Evolutionary conservation across 495 filamentous ascomycete genomes (phyloP), one percentile per base, ranked within the genome.

Genomic region (Lophium mytilinum): DNA sequence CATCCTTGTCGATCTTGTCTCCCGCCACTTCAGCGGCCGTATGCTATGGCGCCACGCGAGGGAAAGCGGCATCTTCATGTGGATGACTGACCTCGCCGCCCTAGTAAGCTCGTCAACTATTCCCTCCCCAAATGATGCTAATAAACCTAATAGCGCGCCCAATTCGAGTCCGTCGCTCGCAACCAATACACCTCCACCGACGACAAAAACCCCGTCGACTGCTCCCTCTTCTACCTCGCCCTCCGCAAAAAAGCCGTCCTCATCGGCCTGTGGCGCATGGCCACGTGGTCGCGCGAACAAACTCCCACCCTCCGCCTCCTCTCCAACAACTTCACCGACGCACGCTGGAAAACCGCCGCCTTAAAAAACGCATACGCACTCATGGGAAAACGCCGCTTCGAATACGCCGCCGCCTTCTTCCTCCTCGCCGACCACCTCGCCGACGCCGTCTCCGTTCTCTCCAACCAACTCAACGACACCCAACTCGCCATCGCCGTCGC

Each of bases 311-410:
- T 80, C 49, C 79, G 75, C 52, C 75, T 99, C 21, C 71, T 99
- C 15, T 78, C 83, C 7, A 94, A 96, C 61, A 87, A 96, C 69
- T 99, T 99, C 71, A 75, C 81, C 4, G 87, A 95, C 53, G 74
- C 80, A 10, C 83, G 88, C 59, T 96, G 93, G 90, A 87, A 82
- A 72, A 95, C 88, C 1, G 84, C 89, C 3, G 93, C 94, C 10
- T 69, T 94, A 55, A 99, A 99, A 72, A 99, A 99, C 66, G 93
- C 93, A 1, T 99, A 95, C 71, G 91, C 92, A n/a, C 69, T 99
- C 55, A 84, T 97, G 67, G 92, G 90, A 42, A 93, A 90, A 72
- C 83, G 87, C 37, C 79, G 93, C 65, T 95, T 94, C 71, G 89
- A 91, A 76, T 98, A 99, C 65, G 93, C 93, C 7, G 94, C 91